Evolutionary conservation across 2,329 filamentous ascomycete species (phyloP).

Genomic region (Aspergillus sp.): DNA sequence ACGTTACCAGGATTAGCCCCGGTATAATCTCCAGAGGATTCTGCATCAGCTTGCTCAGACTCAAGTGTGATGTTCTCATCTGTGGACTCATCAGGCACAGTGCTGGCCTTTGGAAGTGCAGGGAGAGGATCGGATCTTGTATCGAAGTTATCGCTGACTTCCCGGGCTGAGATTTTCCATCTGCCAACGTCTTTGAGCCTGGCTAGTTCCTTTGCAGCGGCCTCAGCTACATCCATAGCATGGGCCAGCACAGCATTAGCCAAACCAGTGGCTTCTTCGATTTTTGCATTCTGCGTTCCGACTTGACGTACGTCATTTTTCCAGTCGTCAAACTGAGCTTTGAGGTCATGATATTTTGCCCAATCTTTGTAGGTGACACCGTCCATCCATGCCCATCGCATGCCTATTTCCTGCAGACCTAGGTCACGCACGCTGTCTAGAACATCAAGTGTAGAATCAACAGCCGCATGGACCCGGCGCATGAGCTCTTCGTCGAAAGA

Average conservation of each 20-base stretch:
- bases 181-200: constrained; percentile 76
- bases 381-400: constrained; percentile 92
- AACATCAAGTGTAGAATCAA: constrained; percentile 76
- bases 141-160: constrained; percentile 74
- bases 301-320: constrained; percentile 73
- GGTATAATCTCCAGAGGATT: constrained; percentile 1
- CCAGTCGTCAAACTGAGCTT: constrained; percentile 78
- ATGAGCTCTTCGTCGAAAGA: constrained; percentile 66
- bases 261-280: constrained; percentile 63
- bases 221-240: constrained; percentile 74
- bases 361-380: constrained; percentile 96
- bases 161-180: constrained; percentile 75
- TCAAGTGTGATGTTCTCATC: constrained; percentile 5
- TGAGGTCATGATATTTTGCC: constrained; percentile 88
- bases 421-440: constrained; percentile 78
- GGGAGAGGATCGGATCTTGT: constrained; percentile 47
- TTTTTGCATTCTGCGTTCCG: constrained; percentile 66
- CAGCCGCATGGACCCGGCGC: constrained; percentile 63
- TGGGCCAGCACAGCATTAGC: constrained; percentile 68
- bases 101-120: constrained; percentile 21
- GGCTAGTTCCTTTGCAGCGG: constrained; percentile 73
- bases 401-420: constrained; percentile 84
- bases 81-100: constrained; percentile 5
- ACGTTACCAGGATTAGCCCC: neutral
- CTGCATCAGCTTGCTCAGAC: neutral